Evolutionary conservation across 305 asterid species (phyloP).

Genomic region (Petunia hybrid): DNA sequence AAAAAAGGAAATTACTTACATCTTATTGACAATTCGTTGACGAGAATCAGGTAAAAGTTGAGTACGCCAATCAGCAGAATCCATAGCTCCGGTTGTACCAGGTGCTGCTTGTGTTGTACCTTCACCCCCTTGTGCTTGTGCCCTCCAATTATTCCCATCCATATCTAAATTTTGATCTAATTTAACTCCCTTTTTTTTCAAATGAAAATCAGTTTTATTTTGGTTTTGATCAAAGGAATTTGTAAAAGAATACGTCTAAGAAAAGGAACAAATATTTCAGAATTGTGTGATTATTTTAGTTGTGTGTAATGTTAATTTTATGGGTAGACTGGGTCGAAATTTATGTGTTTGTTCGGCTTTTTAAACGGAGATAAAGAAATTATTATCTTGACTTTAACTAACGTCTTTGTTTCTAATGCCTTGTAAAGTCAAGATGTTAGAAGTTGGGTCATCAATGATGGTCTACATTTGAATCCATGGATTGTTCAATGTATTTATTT

Average conservation of each 20-base stretch:
- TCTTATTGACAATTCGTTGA: slow-evolving; percentile 77
- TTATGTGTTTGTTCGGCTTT: background rate
- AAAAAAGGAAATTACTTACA: slow-evolving; percentile 45
- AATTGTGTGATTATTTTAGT: too few relatives aligned
- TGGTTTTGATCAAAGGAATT: background rate
- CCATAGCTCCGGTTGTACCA: slow-evolving; percentile 50
- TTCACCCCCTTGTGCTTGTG: slow-evolving; percentile 59
- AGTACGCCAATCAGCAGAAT: slow-evolving; percentile 74
- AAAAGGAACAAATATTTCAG: too few relatives aligned
- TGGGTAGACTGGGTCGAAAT: background rate
- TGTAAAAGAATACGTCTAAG: background rate
- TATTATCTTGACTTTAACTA: background rate
- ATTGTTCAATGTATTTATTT: too few relatives aligned
- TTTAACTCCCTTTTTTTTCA: background rate
- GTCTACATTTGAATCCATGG: too few relatives aligned
- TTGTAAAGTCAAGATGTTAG: background rate
- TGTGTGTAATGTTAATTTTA: too few relatives aligned
- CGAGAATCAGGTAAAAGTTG: slow-evolving; percentile 70
- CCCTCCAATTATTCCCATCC: slow-evolving; percentile 72
- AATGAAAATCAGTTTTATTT: too few relatives aligned
- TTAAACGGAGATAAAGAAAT: background rate
- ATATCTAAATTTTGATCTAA: slow-evolving; percentile 34
- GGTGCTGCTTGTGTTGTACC: slow-evolving; percentile 50
- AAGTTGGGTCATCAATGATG: background rate
- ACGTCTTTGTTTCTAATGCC: background rate